Percentiles rank a stretch among this genome's conserved stretches.
These are phyloP conservation scores for Venturia effusa DNA, from an alignment of 2,329 filamentous ascomycete genomes.

Conservation along the genomic window DNA sequence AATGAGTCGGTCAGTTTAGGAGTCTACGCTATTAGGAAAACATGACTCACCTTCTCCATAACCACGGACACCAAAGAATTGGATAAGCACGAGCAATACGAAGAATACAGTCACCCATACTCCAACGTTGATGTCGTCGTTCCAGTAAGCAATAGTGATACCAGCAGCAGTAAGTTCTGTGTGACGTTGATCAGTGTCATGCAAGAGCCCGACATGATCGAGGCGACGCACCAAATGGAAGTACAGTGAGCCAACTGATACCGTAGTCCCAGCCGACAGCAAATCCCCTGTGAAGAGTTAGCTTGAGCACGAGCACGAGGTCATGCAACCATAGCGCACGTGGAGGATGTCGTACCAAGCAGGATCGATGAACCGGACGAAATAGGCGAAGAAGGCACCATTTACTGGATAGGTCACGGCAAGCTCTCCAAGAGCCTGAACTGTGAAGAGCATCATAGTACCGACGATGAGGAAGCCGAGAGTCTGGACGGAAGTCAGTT, in stretches of 20 bases:
- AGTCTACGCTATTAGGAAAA: constrained; percentile 23
- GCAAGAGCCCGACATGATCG: background rate
- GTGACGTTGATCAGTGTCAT: constrained; percentile 19
- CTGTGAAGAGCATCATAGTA: constrained; percentile 17
- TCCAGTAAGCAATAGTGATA: constrained; percentile 29
- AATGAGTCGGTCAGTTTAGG: background rate
- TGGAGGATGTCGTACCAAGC: constrained; percentile 23
- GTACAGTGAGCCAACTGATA: constrained; percentile 22
- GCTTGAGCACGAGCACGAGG: background rate
- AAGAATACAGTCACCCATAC: constrained; percentile 29
- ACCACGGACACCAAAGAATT: constrained; percentile 28
- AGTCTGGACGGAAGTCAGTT: constrained; percentile 30
- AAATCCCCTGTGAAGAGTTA: constrained; percentile 26
- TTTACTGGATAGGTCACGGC: constrained; percentile 31
- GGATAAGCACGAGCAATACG: constrained; percentile 26
- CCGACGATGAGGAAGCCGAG: constrained; percentile 20
- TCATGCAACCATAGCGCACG: background rate
- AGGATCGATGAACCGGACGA: constrained; percentile 35
- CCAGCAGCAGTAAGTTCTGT: constrained; percentile 33
- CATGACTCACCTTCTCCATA: constrained; percentile 30
- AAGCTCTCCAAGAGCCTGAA: constrained; percentile 31
- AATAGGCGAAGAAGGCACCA: constrained; percentile 30
- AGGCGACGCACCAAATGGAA: constrained; percentile 19
- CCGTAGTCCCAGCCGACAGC: constrained; percentile 26
- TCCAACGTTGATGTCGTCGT: constrained; percentile 20